Conservation (phyloP, 2,329 filamentous ascomycete genomes). For the Epichloe brachyelytri region DNA sequence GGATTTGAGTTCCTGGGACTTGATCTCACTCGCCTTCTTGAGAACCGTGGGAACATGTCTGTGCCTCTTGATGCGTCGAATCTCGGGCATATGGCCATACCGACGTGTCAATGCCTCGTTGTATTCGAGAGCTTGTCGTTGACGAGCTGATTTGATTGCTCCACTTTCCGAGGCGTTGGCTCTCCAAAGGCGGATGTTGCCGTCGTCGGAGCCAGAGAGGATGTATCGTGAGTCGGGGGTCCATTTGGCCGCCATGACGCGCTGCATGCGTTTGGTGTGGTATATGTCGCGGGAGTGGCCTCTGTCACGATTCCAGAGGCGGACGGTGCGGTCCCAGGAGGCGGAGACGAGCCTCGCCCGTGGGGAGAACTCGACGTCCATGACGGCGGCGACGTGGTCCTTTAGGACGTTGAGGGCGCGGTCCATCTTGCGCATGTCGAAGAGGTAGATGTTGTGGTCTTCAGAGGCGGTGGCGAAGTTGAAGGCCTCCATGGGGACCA, state of each 20-base stretch:
- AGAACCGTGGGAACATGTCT: conserved; percentile 83
- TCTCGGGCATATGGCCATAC: conserved; percentile 93
- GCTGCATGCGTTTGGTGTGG: conserved; percentile 96
- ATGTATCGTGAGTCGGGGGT: conserved; percentile 85
- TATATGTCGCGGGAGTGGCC: conserved; percentile 89
- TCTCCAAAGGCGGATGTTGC: conserved; percentile 78
- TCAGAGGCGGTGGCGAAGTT: conserved; percentile 90
- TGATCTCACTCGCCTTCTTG: conserved; percentile 94
- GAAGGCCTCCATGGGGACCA: conserved; percentile 97
- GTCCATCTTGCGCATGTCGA: conserved; percentile 86
- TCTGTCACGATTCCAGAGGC: conserved; percentile 67
- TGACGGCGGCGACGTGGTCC: conserved; percentile 80
- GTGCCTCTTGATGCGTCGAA: conserved; percentile 79
- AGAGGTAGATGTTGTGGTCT: conserved; percentile 79
- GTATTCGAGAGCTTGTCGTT: conserved; percentile 84
- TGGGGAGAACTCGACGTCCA: conserved; percentile 93
- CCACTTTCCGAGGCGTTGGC: conserved; percentile 71
- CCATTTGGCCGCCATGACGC: conserved; percentile 75
- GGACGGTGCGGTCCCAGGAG: conserved; percentile 72
- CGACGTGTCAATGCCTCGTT: conserved; percentile 71
- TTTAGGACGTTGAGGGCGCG: conserved; percentile 81
- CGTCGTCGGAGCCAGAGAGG: conserved; percentile 84
- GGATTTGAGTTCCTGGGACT: conserved; percentile 72
- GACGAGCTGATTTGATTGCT: conserved; percentile 72
- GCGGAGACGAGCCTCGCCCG: conserved; percentile 81